Evolutionary conservation across 2,329 filamentous ascomycete genomes (phyloP), one percentile per base, ranked within the genome.

Genomic region (Colletotrichum neosansevieriae): DNA sequence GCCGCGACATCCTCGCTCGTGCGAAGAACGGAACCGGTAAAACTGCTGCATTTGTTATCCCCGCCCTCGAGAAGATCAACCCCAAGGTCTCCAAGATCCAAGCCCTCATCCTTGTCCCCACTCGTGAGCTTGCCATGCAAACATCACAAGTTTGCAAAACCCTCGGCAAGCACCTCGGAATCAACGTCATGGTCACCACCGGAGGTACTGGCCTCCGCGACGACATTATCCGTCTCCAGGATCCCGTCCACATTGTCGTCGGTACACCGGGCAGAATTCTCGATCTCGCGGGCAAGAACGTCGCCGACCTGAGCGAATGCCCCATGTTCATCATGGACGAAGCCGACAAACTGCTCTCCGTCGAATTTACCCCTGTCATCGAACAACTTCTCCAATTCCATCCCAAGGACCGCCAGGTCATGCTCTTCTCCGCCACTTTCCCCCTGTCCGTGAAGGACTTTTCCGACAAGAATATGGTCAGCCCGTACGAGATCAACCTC

Each of bases 271-370:
- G 96, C 72, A 90, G 96, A 85, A 98, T 99, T 75, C 89, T 98
- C 71, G 96, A 99, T 84, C 84, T 99, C 74, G 95, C 96, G 67
- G 94, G 94, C 79, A 98, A 99, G 84, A 94, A 93, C 72, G 94
- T 99, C 69, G 96, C 96, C 71, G 96, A 99, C 81, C 88, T 99
- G 57, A 97, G 94, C 75, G 92, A 97, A 82, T 98, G 96, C 79
- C 92, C 94, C 75, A 98, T 97, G 77, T 99, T 99, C 79, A 94
- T 99, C 82, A 99, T 99, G 96, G 96, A 99, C 77, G 96, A 99
- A 81, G 96, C 96, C 63, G 96, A 99, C 82, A 99, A 99, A 85
- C 90, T 99, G 70, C 88, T 99, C 58, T 99, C 96, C 6, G 89
- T 93, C 68, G 96, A 99, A 79, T 99, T 99, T 78, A 99, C 96